phyloP scores from a whole-genome alignment of 495 filamentous ascomycete genomes.

The Aspergillus panamensis region DNA sequence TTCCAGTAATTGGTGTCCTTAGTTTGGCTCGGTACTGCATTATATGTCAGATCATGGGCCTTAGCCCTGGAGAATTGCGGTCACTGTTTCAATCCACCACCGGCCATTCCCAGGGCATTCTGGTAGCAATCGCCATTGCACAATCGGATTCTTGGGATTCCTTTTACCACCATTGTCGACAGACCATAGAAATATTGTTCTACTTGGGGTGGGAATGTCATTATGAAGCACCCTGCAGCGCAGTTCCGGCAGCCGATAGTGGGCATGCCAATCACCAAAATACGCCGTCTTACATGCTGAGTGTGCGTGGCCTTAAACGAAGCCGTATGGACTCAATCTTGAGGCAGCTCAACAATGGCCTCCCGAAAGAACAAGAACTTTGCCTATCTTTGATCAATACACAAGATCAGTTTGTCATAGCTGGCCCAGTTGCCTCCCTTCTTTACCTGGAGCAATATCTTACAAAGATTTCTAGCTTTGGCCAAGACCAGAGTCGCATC shows the following conservation, averaged over 20 bases:
- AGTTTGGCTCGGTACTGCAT: slow-evolving; percentile 30
- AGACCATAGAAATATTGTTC: slow-evolving; percentile 18
- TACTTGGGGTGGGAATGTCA: slow-evolving; percentile 25
- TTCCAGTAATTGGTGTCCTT: slow-evolving; percentile 30
- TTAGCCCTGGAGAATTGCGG: slow-evolving; percentile 26
- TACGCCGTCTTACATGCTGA: slow-evolving; percentile 22
- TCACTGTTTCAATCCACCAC: slow-evolving; percentile 24
- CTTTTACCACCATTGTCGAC: slow-evolving; percentile 18
- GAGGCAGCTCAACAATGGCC: slow-evolving; percentile 6
- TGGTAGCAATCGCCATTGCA: slow-evolving; percentile 27
- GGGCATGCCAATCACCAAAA: background rate
- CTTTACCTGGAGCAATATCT: slow-evolving; percentile 18
- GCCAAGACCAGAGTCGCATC: slow-evolving; percentile 21
- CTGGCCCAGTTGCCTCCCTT: slow-evolving; percentile 29
- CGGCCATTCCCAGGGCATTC: slow-evolving; percentile 34
- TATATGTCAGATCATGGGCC: slow-evolving; percentile 24
- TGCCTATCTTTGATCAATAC: slow-evolving; percentile 31
- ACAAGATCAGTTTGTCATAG: slow-evolving; percentile 30
- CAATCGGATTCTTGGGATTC: slow-evolving; percentile 28
- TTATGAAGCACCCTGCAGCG: slow-evolving; percentile 15
- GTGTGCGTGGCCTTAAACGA: slow-evolving; percentile 13
- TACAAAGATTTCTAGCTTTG: slow-evolving; percentile 2
- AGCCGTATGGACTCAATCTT: slow-evolving; percentile 4
- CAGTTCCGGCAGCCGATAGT: background rate
- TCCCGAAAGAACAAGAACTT: slow-evolving; percentile 17